Percentiles rank a stretch among this genome's conserved stretches.
Conservation (phyloP, 1,284 basidiomycete species). For the Vanrija pseudolonga region DNA sequence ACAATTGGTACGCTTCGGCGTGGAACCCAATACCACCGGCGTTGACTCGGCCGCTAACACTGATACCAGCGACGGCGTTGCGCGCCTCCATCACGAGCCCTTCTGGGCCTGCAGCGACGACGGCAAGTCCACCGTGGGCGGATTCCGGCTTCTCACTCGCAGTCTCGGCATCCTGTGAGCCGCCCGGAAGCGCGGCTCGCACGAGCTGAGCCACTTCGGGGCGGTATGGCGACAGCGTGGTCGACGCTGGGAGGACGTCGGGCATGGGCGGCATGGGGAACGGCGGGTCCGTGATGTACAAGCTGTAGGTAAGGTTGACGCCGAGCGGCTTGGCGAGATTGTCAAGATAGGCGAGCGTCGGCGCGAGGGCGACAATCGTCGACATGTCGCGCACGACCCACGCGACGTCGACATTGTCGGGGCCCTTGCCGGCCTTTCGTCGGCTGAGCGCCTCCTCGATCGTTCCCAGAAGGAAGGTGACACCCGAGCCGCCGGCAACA, state of each 20-base stretch:
- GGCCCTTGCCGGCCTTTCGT: slow-evolving; percentile 17
- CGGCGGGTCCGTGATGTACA: slow-evolving; percentile 40
- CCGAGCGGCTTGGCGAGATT: slow-evolving; percentile 14
- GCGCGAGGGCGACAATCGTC: slow-evolving; percentile 35
- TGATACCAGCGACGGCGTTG: slow-evolving; percentile 36
- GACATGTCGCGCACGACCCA: slow-evolving; percentile 43
- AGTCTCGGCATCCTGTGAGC: neutral
- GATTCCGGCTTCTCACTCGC: neutral
- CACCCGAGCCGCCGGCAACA: slow-evolving; percentile 44
- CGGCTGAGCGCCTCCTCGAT: slow-evolving; percentile 39
- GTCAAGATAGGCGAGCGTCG: slow-evolving; percentile 30
- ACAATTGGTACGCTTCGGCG: slow-evolving; percentile 41
- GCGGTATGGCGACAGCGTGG: slow-evolving; percentile 33
- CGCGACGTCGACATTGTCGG: slow-evolving; percentile 28
- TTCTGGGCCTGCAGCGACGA: slow-evolving; percentile 43
- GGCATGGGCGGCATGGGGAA: slow-evolving; percentile 26
- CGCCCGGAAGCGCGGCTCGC: slow-evolving; percentile 26
- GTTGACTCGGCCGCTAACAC: slow-evolving; percentile 24
- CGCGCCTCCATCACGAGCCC: slow-evolving; percentile 40
- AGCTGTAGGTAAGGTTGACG: slow-evolving; percentile 24
- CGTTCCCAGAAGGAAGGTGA: slow-evolving; percentile 42
- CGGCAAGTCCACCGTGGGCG: slow-evolving; percentile 31
- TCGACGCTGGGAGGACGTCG: slow-evolving; percentile 15
- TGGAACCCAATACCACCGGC: slow-evolving; percentile 39
- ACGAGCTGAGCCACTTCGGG: slow-evolving; percentile 38